Evolutionary conservation across 2,329 filamentous ascomycete species (phyloP).

Genomic region (Aspergillus sp.): DNA sequence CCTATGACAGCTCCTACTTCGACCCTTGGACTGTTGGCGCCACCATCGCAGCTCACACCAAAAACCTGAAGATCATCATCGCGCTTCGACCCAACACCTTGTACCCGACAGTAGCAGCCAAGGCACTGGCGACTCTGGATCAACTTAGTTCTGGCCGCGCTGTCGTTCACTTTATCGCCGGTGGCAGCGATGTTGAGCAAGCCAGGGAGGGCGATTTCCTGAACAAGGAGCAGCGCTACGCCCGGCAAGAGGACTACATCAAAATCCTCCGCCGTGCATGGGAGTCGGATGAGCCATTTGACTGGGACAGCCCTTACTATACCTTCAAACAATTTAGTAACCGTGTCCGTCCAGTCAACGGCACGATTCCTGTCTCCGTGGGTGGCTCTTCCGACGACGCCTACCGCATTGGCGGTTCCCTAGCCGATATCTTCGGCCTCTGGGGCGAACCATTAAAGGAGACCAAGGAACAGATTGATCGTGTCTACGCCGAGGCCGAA

Average conservation of each 20-base stretch:
- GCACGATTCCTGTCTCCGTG: constrained; percentile 58
- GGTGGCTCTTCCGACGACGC: constrained; percentile 60
- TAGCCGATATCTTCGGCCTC: constrained; percentile 63
- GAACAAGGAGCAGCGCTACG: constrained; percentile 58
- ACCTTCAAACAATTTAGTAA: constrained; percentile 60
- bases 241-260: constrained; percentile 61
- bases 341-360: constrained; percentile 54
- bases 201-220: constrained; percentile 61
- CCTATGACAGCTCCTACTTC: constrained; percentile 56
- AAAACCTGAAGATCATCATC: constrained; percentile 62
- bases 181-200: constrained; percentile 61
- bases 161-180: constrained; percentile 64
- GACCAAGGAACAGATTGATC: constrained; percentile 62
- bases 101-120: constrained; percentile 63
- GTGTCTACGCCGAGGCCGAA: constrained; percentile 59
- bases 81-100: constrained; percentile 62
- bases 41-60: constrained; percentile 57
- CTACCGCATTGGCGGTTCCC: constrained; percentile 58
- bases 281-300: constrained; percentile 57
- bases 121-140: constrained; percentile 61
- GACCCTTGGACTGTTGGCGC: constrained; percentile 61
- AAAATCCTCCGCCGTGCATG: constrained; percentile 60
- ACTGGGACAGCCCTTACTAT: constrained; percentile 62
- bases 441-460: constrained; percentile 66
- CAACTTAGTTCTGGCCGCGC: constrained; percentile 58